Base-by-base conservation (phyloP, 2,329 filamentous ascomycete species). In the Metarhizium sp. region DNA sequence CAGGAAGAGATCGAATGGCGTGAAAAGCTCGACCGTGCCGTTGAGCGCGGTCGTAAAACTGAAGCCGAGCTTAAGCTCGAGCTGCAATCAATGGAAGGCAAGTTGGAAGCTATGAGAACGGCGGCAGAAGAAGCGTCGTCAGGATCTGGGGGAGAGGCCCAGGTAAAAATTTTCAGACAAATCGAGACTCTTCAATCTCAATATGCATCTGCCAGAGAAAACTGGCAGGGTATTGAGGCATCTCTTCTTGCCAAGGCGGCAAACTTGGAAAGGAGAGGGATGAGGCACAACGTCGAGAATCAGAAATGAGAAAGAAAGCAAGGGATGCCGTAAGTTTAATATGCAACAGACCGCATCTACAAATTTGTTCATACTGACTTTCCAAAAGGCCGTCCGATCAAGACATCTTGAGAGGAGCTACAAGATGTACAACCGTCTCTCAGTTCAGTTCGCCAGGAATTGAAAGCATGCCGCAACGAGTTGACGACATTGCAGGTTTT, bases 171-270 rank as follows among this genome's bases (percentile, higher is more conserved):
- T 45, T 77, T 97, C 47, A 85, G 94, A 45, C 95, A 99, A 71
- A 88, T 99, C 54, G 94, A 99, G 73, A 96, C 90, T 0, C 74
- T 99, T 42, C 94, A 99, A 70, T 94, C 89, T 6, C 95, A 99
- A 68, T 96, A 99, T 71, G 85, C 91, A 1, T 85, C 95, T 54
- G 94, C 94, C 1, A 94, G 90, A 62, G 90, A 95, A 66, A 99
- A 99, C 64, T 99, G 95, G 94, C 92, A 96, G 67, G 90, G 91
- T 0, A 95, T 99, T 59, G 92, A 99, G 70, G 83, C 88, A 10
- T 95, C 89, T 2, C 73, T 99, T 36, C 80, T 92, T 52, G 84
- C 89, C 25, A 83, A 92, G 56, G 79, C 94, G 11, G 79, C 85
- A 4, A 86, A 77, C 51, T 76, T 97, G 10, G 94, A 99, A 69